These are phyloP conservation scores for Aspergillus olivimuriae DNA, from an alignment of 495 filamentous ascomycete species.

Conservation along the genomic window DNA sequence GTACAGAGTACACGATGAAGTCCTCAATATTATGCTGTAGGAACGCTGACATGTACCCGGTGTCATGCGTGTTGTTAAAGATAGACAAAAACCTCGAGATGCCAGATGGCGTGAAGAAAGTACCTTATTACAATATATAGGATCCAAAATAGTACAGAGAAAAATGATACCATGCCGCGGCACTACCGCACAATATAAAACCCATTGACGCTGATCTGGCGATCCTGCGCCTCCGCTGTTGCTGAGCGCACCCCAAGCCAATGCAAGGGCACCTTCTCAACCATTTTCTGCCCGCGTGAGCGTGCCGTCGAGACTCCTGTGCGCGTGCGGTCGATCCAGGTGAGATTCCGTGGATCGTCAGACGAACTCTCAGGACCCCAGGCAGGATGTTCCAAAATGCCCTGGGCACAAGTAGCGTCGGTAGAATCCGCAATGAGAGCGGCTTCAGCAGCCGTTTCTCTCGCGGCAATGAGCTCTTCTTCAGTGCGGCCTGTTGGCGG, in stretches of 20 bases:
- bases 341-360: constrained; percentile 16
- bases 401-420: constrained; percentile 43
- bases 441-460: constrained; percentile 30
- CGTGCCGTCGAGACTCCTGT: constrained; percentile 34
- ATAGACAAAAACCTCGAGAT: neutral
- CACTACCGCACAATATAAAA: constrained; percentile 31
- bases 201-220: constrained; percentile 27
- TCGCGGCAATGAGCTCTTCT: constrained; percentile 23
- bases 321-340: constrained; percentile 24
- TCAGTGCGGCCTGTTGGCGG: constrained; percentile 18
- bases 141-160: neutral
- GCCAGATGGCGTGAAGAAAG: neutral
- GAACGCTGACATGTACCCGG: neutral
- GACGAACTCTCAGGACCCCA: constrained; percentile 42
- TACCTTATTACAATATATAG: neutral
- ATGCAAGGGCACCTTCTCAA: constrained; percentile 50
- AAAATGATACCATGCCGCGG: neutral
- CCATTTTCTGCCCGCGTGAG: constrained; percentile 38
- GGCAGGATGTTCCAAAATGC: constrained; percentile 45
- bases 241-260: constrained; percentile 47
- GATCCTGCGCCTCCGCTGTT: constrained; percentile 43
- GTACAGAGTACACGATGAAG: too few relatives aligned
- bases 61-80: neutral
- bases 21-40: too few relatives aligned
- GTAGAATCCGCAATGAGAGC: constrained; percentile 35